Base-by-base conservation (phyloP, 2,329 filamentous ascomycete genomes). In the Arthrinium puccinioides region DNA sequence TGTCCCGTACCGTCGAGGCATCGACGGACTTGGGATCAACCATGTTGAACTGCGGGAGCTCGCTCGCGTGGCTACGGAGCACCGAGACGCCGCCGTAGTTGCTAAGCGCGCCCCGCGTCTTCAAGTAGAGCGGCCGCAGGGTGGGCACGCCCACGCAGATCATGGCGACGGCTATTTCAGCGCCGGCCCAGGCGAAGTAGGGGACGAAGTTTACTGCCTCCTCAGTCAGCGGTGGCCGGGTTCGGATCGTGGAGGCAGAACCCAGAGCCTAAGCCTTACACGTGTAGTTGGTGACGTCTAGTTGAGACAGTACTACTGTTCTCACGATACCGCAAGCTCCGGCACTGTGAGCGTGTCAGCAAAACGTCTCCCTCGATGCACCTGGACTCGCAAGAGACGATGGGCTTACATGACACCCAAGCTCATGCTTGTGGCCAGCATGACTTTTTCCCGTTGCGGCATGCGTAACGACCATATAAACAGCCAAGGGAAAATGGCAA, bases 321-420 rank as follows among this genome's bases (percentile, higher is more conserved):
- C 52, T 42, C 3, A 47, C 52, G 21, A 61, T 58, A 13, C 57
- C 58, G 25, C 56, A 60, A 15, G 52, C 57, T 4, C 57, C 58
- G 16, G 57, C 58, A 28, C 57, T 61, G 32, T 11, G 9, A 19
- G 10, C 13, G 32, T 11, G 25, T 27, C 25, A 27, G 25, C 25
- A 26, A 27, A 11, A 27, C 10, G 25, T 14, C 13, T 9, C n/a
- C n/a, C n/a, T n/a, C n/a, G n/a, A 18, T 8, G 21, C 9, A 14
- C 2, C 8, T 7, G 21, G 10, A 21, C 21, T 21, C 6, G 14
- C 7, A 6, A 14, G 13, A 16, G 13, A 4, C n/a, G 4, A 4
- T 14, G 16, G 11, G 42, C 52, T 47, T 38, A 54, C 51, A 55
- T 49, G 14, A 53, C 48, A 13, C 52, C 51, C 3, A 53, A 38